Conservation (phyloP, 352 stramenopile species). For the Phytophthora fragariae region DNA sequence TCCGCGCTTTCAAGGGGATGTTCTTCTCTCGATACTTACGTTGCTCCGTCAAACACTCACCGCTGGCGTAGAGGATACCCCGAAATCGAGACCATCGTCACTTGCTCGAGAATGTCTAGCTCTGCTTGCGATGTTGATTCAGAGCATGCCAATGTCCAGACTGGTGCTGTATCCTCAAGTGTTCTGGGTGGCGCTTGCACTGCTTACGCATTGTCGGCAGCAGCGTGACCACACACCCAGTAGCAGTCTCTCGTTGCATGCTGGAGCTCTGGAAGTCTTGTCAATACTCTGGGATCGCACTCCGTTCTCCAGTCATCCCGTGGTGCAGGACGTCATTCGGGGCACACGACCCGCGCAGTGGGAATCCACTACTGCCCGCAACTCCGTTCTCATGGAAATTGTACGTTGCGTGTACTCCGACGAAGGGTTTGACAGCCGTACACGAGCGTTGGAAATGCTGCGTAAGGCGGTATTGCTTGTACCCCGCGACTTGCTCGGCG, state of each 20-base stretch:
- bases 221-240: slow-evolving; percentile 17
- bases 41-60: slow-evolving; percentile 49
- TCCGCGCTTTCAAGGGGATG: slow-evolving; percentile 62
- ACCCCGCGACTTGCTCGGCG: slow-evolving; percentile 44
- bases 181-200: slow-evolving; percentile 70
- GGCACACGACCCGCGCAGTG: slow-evolving; percentile 63
- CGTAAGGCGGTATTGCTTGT: slow-evolving; percentile 38
- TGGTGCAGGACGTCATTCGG: slow-evolving; percentile 56
- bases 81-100: slow-evolving; percentile 13
- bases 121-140: slow-evolving; percentile 48
- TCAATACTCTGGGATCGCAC: slow-evolving; percentile 53
- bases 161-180: slow-evolving; percentile 81
- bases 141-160: slow-evolving; percentile 56
- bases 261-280: slow-evolving; percentile 49
- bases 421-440: slow-evolving; percentile 14
- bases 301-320: slow-evolving; percentile 48
- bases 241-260: slow-evolving; percentile 26
- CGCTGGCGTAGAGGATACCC: slow-evolving; percentile 17
- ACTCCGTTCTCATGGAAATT: slow-evolving; percentile 59
- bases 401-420: slow-evolving; percentile 44
- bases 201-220: slow-evolving; percentile 66
- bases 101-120: slow-evolving; percentile 61
- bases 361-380: slow-evolving; percentile 36
- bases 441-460: slow-evolving; percentile 29
- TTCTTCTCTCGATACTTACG: slow-evolving; percentile 65